Base-by-base conservation (phyloP, 305 asterid species). In the Fraxinus albicans region DNA sequence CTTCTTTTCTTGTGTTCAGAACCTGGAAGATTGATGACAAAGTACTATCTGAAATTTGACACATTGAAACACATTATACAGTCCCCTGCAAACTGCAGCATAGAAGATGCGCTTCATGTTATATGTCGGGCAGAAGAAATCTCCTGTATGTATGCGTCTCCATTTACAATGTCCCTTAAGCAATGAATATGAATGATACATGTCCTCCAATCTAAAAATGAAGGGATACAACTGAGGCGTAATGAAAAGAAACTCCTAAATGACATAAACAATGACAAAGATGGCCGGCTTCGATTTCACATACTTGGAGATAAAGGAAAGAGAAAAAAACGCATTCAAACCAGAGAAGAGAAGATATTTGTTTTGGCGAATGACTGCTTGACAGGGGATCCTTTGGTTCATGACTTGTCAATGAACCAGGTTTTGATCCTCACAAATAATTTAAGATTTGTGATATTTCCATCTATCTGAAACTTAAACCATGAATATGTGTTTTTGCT, bases 151-250 rank as follows among this genome's bases (percentile, higher is more conserved):
- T 86, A 72, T 85, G 79, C 80, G 40, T 79, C 74, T 73, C 79
- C 82, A 76, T 67, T 81, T 77, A 31, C 72, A 34, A 35, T 75
- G 31, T 80, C 75, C 34, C 58, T 72, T 82, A 65, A 82, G 83
- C 83, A 23, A 79, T 76, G 36, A 80, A 77, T 81, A 36, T 80
- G 79, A 84, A 72, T 84, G 74, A 80, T 67, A 63, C 75, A 80
- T 60, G 74, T 81, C 86, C 70, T 81, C 86, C 84, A 36, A 78
- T 85, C 84, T 84, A 60, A 78, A 88, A 86, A 86, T 89, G 88
- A 90, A 95, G 99, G 99, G 99, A 95, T 96, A 91, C 99, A 96
- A 81, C 93, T 96, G 84, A 88, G 99, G 88, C 91, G 98, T 85
- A 96, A 89, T 84, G 99, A 96, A 87, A 96, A 96, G 93, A 96